Evolutionary conservation across 768 basidiomycete genomes (phyloP).

Genomic region (Leccinum ochraceum): DNA sequence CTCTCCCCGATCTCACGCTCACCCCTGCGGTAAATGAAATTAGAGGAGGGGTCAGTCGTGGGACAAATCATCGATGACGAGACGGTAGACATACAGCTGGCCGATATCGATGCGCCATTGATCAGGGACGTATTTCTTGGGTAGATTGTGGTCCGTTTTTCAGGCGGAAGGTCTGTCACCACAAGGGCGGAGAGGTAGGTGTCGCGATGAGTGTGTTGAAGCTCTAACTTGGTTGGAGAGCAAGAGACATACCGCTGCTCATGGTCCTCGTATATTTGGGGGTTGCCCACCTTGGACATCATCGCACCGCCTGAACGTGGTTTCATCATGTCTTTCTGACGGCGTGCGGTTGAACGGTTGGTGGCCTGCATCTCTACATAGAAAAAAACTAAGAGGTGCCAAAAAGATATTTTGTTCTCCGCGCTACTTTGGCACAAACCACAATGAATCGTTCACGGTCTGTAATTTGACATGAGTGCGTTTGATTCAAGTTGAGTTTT

Average conservation of each 20-base stretch:
- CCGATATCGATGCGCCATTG: conserved; percentile 41
- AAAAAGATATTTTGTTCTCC: conserved; percentile 23
- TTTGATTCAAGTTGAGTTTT: conserved; percentile 12
- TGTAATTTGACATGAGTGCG: conserved; percentile 39
- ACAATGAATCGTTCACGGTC: conserved; percentile 14
- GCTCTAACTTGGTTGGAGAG: neutral
- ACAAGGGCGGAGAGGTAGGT: conserved; percentile 1
- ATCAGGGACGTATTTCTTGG: conserved; percentile 32
- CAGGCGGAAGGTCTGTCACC: conserved; percentile 18
- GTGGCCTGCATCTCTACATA: conserved; percentile 24
- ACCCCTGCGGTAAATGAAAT: conserved; percentile 33
- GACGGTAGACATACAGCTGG: conserved; percentile 15
- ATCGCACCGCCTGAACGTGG: conserved; percentile 38
- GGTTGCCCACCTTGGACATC: conserved; percentile 52
- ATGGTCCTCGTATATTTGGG: conserved; percentile 46
- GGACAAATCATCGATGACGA: neutral
- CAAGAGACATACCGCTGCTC: conserved; percentile 46
- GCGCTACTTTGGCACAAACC: conserved; percentile 40
- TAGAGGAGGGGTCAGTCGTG: neutral
- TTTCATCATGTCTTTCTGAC: conserved; percentile 19
- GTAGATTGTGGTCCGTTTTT: conserved; percentile 25
- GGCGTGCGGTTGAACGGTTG: neutral
- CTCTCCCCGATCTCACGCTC: conserved; percentile 44
- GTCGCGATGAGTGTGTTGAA: neutral
- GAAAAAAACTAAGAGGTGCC: conserved; percentile 29